A percentile compares a stretch with the other conserved stretches of the same genome.
Conservation (phyloP, 2,329 filamentous ascomycete species). For the Fusarium sp. region DNA sequence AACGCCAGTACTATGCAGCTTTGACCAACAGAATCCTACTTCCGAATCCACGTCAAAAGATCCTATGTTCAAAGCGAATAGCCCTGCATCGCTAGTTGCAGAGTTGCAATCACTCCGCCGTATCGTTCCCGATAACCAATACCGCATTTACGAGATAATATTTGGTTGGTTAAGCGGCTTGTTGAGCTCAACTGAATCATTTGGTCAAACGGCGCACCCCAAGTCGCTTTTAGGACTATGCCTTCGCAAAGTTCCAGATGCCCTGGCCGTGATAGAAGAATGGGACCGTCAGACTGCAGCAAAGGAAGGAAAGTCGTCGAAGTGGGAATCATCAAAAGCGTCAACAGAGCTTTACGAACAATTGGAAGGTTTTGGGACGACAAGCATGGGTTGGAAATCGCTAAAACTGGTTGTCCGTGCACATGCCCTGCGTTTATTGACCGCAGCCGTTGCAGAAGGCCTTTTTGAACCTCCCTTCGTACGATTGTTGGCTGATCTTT, state of each 20-base stretch:
- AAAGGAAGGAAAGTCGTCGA: conserved; percentile 38
- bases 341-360: conserved; percentile 51
- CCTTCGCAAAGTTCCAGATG: conserved; percentile 49
- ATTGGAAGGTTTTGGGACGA: conserved; percentile 49
- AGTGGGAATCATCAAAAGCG: conserved; percentile 46
- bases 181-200: conserved; percentile 45
- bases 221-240: conserved; percentile 55
- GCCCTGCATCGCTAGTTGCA: conserved; percentile 26
- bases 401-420: conserved; percentile 50
- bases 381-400: conserved; percentile 50
- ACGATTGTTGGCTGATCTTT: conserved; percentile 48
- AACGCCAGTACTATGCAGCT: conserved; percentile 47
- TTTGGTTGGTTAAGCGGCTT: conserved; percentile 49
- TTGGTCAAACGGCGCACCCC: conserved; percentile 34
- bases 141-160: conserved; percentile 51
- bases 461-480: conserved; percentile 48
- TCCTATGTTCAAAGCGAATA: background rate
- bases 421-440: conserved; percentile 48
- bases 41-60: conserved; percentile 3
- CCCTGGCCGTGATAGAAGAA: conserved; percentile 49
- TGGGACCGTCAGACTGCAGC: conserved; percentile 48
- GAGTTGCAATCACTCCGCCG: conserved; percentile 44
- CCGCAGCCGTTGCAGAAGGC: conserved; percentile 47
- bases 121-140: conserved; percentile 39
- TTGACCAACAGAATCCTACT: conserved; percentile 39